Conservation (phyloP, 2,329 filamentous ascomycete species). For the Arthrobotrys pseudoclavata region DNA sequence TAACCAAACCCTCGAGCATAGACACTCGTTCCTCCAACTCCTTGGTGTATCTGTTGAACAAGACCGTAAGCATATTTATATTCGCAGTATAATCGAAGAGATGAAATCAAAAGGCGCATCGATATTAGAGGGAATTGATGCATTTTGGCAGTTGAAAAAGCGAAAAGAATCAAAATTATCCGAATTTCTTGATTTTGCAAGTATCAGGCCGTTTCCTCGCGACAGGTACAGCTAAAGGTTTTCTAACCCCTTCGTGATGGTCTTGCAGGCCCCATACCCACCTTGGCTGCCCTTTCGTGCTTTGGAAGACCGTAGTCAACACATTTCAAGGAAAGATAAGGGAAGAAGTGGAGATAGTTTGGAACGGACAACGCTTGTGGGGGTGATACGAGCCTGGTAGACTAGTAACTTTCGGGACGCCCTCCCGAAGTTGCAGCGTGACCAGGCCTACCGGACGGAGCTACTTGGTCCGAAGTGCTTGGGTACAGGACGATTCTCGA, state of each 20-base stretch:
- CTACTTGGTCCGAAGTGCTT: constrained; percentile 60
- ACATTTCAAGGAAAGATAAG: constrained; percentile 59
- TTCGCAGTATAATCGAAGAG: constrained; percentile 62
- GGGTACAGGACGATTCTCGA: constrained; percentile 45
- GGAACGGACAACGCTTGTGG: constrained; percentile 35
- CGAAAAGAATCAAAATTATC: constrained; percentile 25
- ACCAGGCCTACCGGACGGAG: constrained; percentile 51
- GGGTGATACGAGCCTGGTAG: constrained; percentile 30
- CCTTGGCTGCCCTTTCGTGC: constrained; percentile 19
- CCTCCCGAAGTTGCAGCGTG: constrained; percentile 53
- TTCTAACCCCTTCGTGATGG: constrained; percentile 53
- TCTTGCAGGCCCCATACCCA: constrained; percentile 49
- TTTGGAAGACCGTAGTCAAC: constrained; percentile 34
- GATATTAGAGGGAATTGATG: constrained; percentile 36
- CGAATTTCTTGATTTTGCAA: constrained; percentile 46
- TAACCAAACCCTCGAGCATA: constrained; percentile 59
- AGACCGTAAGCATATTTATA: constrained; percentile 52
- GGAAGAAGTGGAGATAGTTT: constrained; percentile 39
- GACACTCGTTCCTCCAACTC: constrained; percentile 53
- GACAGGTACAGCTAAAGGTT: constrained; percentile 51
- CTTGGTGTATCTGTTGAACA: constrained; percentile 58
- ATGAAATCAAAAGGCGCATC: constrained; percentile 52
- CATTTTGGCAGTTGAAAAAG: constrained; percentile 46
- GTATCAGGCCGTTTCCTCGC: constrained; percentile 36
- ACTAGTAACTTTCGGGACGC: constrained; percentile 56